Conservation (phyloP, 1,139 yeast species). For the Diutina sp. region DNA sequence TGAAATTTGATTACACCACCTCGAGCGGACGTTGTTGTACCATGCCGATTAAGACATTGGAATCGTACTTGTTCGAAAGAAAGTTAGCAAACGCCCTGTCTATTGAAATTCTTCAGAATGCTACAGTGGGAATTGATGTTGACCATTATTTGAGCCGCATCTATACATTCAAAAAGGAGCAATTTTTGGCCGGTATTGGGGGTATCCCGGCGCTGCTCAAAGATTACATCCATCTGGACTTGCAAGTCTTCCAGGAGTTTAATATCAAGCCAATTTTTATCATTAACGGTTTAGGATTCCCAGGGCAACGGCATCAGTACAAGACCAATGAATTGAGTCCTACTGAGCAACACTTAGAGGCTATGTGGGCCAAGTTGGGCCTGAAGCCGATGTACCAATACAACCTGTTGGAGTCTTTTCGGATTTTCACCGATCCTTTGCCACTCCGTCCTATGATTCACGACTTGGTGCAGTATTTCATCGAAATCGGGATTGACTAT, state of each 20-base stretch:
- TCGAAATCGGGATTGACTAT: conserved; percentile 46
- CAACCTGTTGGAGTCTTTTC: conserved; percentile 25
- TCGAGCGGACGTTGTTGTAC: neutral
- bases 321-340: conserved; percentile 29
- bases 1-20: neutral
- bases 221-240: conserved; percentile 47
- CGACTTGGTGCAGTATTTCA: conserved; percentile 46
- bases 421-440: conserved; percentile 33
- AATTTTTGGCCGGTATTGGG: conserved; percentile 67
- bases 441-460: conserved; percentile 37
- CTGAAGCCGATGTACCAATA: conserved; percentile 14
- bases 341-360: conserved; percentile 32
- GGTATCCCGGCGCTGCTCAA: conserved; percentile 64
- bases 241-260: conserved; percentile 44
- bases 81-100: conserved; percentile 51
- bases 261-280: conserved; percentile 70
- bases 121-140: conserved; percentile 76
- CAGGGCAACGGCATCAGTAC: conserved; percentile 16
- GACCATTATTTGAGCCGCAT: conserved; percentile 62
- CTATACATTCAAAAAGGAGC: conserved; percentile 54
- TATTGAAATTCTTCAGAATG: conserved; percentile 51
- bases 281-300: conserved; percentile 42
- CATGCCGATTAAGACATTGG: conserved; percentile 57
- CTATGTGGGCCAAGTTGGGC: conserved; percentile 31
- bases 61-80: conserved; percentile 58